phyloP scores from a whole-genome alignment of 257 asterid species.

The Osmanthus fragrans region DNA sequence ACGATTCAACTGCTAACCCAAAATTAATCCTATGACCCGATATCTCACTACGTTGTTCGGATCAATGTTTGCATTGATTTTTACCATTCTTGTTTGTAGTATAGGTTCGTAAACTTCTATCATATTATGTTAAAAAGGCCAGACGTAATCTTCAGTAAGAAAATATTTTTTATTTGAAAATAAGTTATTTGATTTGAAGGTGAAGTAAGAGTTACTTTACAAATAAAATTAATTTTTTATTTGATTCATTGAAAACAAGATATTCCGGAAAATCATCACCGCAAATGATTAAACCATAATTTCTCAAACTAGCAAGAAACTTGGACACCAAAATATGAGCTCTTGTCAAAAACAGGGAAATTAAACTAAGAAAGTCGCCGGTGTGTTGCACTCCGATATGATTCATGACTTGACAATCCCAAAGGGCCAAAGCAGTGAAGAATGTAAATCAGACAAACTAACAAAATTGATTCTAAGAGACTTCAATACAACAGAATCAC shows the following conservation, averaged over 20 bases:
- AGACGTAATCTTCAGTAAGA: too few species aligned
- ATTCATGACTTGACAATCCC: constrained; percentile 25
- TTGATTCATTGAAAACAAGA: not conserved
- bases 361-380: not conserved
- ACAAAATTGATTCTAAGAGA: constrained; percentile 16
- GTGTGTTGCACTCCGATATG: constrained; percentile 2
- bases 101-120: too few species aligned
- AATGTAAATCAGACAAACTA: constrained; percentile 8
- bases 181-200: too few species aligned
- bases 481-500: constrained; percentile 15
- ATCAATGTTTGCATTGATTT: too few species aligned
- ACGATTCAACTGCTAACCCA: too few species aligned
- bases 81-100: too few species aligned
- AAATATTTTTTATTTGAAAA: too few species aligned
- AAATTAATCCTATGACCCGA: too few species aligned
- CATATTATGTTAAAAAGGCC: too few species aligned
- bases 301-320: constrained; percentile 26
- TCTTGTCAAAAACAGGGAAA: not conserved
- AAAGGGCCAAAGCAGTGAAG: not conserved
- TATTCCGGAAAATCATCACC: not conserved
- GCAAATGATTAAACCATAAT: constrained; percentile 31
- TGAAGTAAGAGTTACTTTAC: too few species aligned
- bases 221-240: too few species aligned
- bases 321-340: constrained; percentile 17
- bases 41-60: too few species aligned